These are phyloP conservation scores for Dothiorella sarmentorum DNA, from an alignment of 2,329 filamentous ascomycete species.

Conservation along the genomic window DNA sequence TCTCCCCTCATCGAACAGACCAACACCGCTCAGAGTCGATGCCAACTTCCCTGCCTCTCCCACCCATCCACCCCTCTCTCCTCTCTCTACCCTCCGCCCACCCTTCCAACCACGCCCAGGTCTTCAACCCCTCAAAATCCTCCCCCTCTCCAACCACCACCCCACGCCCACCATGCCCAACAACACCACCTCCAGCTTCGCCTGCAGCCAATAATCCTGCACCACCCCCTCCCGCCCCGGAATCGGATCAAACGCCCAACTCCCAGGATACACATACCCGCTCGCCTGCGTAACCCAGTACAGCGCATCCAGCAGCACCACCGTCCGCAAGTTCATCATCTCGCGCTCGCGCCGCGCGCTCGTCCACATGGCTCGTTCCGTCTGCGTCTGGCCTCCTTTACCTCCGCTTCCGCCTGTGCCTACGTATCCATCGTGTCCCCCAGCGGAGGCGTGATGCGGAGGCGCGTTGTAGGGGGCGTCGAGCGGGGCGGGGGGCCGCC, in stretches of 20 bases:
- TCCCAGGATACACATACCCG: constrained; percentile 46
- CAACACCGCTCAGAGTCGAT: too few species aligned
- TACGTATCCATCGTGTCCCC: background rate
- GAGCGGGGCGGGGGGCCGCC: constrained; percentile 19
- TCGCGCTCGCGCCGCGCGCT: background rate
- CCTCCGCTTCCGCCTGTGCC: background rate
- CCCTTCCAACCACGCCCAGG: background rate
- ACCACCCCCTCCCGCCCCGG: background rate
- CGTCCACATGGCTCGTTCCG: background rate
- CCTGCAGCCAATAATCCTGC: constrained; percentile 1
- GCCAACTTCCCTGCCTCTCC: too few species aligned
- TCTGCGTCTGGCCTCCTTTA: constrained; percentile 4
- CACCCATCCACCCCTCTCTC: background rate
- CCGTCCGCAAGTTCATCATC: constrained; percentile 19
- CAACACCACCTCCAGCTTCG: constrained; percentile 7
- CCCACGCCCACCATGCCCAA: background rate
- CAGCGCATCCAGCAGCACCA: constrained; percentile 37
- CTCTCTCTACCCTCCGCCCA: background rate
- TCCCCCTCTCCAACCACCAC: constrained; percentile 16
- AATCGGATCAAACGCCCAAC: background rate
- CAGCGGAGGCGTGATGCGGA: too few species aligned
- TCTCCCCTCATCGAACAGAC: too few species aligned
- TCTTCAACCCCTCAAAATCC: background rate
- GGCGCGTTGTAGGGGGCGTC: background rate
- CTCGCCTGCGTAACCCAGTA: constrained; percentile 45